Evolutionary conservation across 1,139 yeast genomes (phyloP).

Genomic region (Schwanniomyces etchellsii): DNA sequence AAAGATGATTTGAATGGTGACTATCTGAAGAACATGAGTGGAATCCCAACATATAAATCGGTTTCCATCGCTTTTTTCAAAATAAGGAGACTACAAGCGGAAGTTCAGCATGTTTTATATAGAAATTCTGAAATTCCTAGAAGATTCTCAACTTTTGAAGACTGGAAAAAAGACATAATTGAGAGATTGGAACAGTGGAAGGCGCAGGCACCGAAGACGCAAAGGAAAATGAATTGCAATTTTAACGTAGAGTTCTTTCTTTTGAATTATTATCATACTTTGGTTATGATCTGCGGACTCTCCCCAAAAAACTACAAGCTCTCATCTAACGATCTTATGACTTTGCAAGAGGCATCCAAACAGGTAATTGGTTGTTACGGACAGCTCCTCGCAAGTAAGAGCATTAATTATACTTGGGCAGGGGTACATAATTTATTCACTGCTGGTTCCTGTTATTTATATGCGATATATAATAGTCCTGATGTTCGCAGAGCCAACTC

Average conservation of each 20-base stretch:
- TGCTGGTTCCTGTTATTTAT: slow-evolving; percentile 84
- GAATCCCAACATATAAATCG: slow-evolving; percentile 57
- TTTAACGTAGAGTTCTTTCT: slow-evolving; percentile 66
- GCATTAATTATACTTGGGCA: slow-evolving; percentile 87
- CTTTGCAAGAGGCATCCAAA: slow-evolving; percentile 60
- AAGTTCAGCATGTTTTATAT: slow-evolving; percentile 65
- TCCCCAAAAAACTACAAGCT: slow-evolving; percentile 64
- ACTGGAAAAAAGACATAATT: slow-evolving; percentile 55
- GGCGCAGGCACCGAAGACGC: slow-evolving; percentile 48
- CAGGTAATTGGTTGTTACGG: slow-evolving; percentile 62
- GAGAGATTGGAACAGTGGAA: slow-evolving; percentile 59
- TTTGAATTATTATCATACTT: slow-evolving; percentile 73
- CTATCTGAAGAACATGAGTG: slow-evolving; percentile 19
- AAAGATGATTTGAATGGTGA: slow-evolving; percentile 16
- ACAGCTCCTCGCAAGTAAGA: slow-evolving; percentile 47
- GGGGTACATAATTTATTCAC: slow-evolving; percentile 84
- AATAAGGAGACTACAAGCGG: slow-evolving; percentile 71
- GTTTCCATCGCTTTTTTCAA: slow-evolving; percentile 62
- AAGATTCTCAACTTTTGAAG: slow-evolving; percentile 43
- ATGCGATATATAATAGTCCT: slow-evolving; percentile 65
- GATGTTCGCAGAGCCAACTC: slow-evolving; percentile 44
- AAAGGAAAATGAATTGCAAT: slow-evolving; percentile 63
- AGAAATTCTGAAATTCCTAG: slow-evolving; percentile 71
- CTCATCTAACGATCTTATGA: slow-evolving; percentile 45
- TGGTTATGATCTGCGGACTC: slow-evolving; percentile 67